These are phyloP conservation scores for Musa acuminata DNA, from an alignment of 176 grass and related monocot species.

Conservation along the genomic window DNA sequence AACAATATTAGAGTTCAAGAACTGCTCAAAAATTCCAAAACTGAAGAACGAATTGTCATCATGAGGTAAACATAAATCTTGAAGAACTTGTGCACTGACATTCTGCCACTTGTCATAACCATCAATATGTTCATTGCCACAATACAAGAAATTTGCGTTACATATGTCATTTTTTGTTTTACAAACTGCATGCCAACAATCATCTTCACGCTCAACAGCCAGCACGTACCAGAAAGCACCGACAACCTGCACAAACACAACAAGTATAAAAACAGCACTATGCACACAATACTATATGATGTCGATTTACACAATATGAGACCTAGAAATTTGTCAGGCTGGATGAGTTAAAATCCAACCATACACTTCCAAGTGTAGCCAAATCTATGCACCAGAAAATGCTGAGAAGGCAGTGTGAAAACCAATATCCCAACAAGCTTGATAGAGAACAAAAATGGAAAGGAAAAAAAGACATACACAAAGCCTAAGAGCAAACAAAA, in stretches of 20 bases:
- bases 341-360: too few species aligned
- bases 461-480: not conserved
- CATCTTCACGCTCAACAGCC: conserved; percentile 51
- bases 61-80: conserved; percentile 11
- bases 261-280: conserved; percentile 4
- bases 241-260: conserved; percentile 52
- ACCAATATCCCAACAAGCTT: not conserved
- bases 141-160: conserved; percentile 41
- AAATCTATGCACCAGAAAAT: not conserved
- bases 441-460: not conserved
- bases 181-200: conserved; percentile 64
- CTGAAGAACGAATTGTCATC: conserved; percentile 3
- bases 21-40: conserved; percentile 66
- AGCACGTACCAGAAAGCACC: conserved; percentile 89
- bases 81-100: conserved; percentile 13
- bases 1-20: conserved; percentile 46
- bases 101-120: conserved; percentile 37
- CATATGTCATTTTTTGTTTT: conserved; percentile 5
- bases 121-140: conserved; percentile 18
- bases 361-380: not conserved
- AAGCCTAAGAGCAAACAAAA: not conserved
- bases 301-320: not conserved
- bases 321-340: not conserved
- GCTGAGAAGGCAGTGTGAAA: not conserved
- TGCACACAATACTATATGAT: not conserved